These are phyloP conservation scores for Coffea canephora DNA, from an alignment of 257 asterid species.

Conservation along the genomic window DNA sequence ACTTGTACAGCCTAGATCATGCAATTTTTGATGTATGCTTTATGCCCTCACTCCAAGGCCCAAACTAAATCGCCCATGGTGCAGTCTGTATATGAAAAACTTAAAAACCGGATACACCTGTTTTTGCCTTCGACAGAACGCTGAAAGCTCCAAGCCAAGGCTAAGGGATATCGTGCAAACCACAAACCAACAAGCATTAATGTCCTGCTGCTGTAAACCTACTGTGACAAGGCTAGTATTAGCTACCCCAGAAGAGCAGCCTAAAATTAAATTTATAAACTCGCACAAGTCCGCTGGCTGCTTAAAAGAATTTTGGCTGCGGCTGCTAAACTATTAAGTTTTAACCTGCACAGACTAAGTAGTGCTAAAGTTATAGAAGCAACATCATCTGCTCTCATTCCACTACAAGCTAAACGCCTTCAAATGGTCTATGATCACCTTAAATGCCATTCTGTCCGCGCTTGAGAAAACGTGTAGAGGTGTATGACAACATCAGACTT, in stretches of 20 bases:
- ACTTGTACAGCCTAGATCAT: too few species aligned
- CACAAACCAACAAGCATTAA: too few species aligned
- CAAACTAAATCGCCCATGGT: neutral
- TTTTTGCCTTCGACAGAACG: neutral
- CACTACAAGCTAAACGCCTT: neutral
- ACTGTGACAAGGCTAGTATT: neutral
- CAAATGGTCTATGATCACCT: neutral
- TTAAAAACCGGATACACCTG: neutral
- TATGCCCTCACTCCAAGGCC: neutral
- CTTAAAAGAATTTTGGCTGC: neutral
- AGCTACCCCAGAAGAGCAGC: neutral
- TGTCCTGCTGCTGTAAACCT: neutral
- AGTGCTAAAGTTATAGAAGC: neutral
- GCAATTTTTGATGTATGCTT: too few species aligned
- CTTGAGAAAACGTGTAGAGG: neutral
- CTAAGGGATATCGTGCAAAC: neutral
- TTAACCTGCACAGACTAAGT: neutral
- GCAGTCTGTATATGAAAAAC: neutral
- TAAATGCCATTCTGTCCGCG: neutral
- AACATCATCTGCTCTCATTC: neutral
- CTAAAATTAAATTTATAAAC: neutral
- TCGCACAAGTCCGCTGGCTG: neutral
- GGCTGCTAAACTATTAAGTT: neutral
- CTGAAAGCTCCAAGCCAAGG: neutral
- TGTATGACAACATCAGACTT: too few species aligned